Evolutionary conservation across 78 protist genomes (phyloP).

Genomic region (Cavenderia fasciculata): DNA sequence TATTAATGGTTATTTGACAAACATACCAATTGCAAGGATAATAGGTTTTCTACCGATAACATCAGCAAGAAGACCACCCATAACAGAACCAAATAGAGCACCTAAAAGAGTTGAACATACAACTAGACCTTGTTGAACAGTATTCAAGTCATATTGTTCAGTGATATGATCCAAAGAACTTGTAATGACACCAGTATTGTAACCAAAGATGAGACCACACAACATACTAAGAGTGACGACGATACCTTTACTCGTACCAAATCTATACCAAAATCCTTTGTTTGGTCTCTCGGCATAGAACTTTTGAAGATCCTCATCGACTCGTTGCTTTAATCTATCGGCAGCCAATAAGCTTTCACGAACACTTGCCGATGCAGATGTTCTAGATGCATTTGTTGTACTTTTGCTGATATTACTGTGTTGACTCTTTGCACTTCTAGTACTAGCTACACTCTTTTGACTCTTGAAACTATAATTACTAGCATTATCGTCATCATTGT

Average conservation of each 20-base stretch:
- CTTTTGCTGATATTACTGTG: no score
- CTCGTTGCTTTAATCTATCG: no score
- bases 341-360: no score
- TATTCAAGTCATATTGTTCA: not conserved
- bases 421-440: no score
- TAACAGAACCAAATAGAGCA: constrained; percentile 61
- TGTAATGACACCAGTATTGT: constrained; percentile 59
- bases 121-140: constrained; percentile 35
- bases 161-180: constrained; percentile 19
- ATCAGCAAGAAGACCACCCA: constrained; percentile 62
- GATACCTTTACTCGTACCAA: constrained; percentile 4
- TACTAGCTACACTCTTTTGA: no score
- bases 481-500: no score
- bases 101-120: constrained; percentile 50
- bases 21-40: constrained; percentile 21
- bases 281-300: no score
- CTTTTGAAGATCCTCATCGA: no score
- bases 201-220: constrained; percentile 65
- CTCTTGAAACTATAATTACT: no score
- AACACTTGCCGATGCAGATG: no score
- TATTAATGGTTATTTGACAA: no score
- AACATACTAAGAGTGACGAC: constrained; percentile 11
- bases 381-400: no score
- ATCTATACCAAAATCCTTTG: not conserved
- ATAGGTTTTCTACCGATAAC: constrained; percentile 56